These are phyloP conservation scores for Lasiodiplodia hormozganensis DNA, from an alignment of 2,329 filamentous ascomycete species.

Conservation along the genomic window DNA sequence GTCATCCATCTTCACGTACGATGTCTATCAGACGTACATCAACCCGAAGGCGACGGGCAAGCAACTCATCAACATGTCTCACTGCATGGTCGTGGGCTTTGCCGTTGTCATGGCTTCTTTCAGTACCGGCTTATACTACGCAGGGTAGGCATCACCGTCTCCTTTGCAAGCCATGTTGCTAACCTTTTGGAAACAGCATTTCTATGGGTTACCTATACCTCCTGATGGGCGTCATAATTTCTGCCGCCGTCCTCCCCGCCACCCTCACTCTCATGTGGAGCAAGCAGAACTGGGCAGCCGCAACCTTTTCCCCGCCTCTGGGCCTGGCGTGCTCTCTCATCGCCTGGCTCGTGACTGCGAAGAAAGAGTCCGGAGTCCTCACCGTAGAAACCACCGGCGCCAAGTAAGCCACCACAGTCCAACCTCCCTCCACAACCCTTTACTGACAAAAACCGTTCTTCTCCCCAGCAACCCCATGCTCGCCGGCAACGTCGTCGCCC, in stretches of 20 bases:
- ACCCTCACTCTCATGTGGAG: conserved; percentile 82
- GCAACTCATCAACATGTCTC: conserved; percentile 79
- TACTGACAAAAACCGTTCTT: neutral
- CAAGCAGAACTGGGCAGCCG: conserved; percentile 78
- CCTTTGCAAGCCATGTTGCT: conserved; percentile 7
- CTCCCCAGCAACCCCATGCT: conserved; percentile 68
- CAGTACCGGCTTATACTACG: conserved; percentile 69
- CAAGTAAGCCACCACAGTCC: conserved; percentile 10
- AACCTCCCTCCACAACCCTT: conserved; percentile 41
- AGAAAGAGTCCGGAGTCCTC: conserved; percentile 71
- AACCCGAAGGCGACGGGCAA: conserved; percentile 78
- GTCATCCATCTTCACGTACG: conserved; percentile 86
- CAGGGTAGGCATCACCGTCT: conserved; percentile 35
- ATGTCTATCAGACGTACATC: conserved; percentile 87
- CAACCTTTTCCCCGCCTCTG: conserved; percentile 71
- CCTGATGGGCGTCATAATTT: conserved; percentile 92
- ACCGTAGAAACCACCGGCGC: conserved; percentile 77
- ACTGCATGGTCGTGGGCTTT: conserved; percentile 75
- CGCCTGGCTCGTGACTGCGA: conserved; percentile 80
- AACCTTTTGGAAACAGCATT: conserved; percentile 57
- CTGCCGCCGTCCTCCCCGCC: conserved; percentile 81
- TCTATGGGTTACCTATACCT: conserved; percentile 89
- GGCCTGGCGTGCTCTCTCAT: conserved; percentile 73
- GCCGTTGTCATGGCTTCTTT: conserved; percentile 79
- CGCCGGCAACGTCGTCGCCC: conserved; percentile 82